Percentiles rank a stretch among this genome's conserved stretches.
These are phyloP conservation scores for Pelargonium myrrhifolium DNA, from an alignment of 441 rosid genomes.

Conservation along the genomic window DNA sequence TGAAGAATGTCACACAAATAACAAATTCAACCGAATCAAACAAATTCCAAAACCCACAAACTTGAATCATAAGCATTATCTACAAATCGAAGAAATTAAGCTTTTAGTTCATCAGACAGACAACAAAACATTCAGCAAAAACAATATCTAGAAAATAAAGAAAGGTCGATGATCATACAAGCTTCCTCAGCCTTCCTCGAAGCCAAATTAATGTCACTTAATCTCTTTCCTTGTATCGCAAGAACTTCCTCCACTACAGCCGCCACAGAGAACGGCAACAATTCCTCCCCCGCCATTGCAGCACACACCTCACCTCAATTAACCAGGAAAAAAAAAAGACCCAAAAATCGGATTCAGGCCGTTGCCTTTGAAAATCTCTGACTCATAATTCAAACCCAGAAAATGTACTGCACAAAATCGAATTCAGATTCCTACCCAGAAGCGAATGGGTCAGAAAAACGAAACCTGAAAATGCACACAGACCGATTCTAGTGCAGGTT, in stretches of 20 bases:
- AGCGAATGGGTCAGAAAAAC: slow-evolving; percentile 6
- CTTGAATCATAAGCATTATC: neutral
- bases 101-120: neutral
- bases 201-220: slow-evolving; percentile 34
- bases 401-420: neutral
- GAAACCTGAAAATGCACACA: neutral
- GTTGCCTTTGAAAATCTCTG: neutral
- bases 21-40: neutral
- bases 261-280: slow-evolving; percentile 40
- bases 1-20: no score
- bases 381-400: neutral
- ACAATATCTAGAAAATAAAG: neutral
- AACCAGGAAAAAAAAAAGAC: neutral
- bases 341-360: slow-evolving; percentile 1
- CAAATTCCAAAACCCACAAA: neutral
- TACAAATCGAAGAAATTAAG: neutral
- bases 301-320: neutral
- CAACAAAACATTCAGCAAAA: neutral
- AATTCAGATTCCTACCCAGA: slow-evolving; percentile 13
- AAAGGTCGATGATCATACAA: slow-evolving; percentile 39
- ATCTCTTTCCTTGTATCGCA: slow-evolving; percentile 46
- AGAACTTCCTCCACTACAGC: slow-evolving; percentile 78
- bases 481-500: neutral
- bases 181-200: slow-evolving; percentile 37
- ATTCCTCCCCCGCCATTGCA: slow-evolving; percentile 50